Evolutionary conservation across 1,139 yeast species (phyloP).

Genomic region (Candida smagusa): DNA sequence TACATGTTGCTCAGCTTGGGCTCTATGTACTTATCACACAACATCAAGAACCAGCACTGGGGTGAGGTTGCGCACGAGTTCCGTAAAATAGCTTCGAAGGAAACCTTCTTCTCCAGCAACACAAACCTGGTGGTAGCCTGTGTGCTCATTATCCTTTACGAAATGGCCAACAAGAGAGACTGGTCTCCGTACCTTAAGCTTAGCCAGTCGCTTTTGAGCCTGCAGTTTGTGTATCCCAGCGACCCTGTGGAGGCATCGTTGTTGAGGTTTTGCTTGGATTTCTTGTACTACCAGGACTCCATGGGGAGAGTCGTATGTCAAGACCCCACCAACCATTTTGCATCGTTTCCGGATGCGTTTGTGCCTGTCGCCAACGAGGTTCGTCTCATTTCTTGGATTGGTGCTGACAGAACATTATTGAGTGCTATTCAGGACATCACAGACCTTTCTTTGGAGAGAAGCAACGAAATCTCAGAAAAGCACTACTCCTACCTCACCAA

Average conservation of each 20-base stretch:
- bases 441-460: conserved; percentile 31
- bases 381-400: conserved; percentile 21
- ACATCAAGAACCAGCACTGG: conserved; percentile 16
- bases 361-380: conserved; percentile 5
- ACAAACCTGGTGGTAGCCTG: conserved; percentile 22
- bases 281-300: conserved; percentile 29
- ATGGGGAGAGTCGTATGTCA: conserved; percentile 35
- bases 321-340: conserved; percentile 24
- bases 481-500: conserved; percentile 13
- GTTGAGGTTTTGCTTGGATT: conserved; percentile 25
- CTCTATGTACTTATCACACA: conserved; percentile 23
- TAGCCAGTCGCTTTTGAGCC: conserved; percentile 19
- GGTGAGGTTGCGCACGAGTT: conserved; percentile 15
- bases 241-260: conserved; percentile 21
- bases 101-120: conserved; percentile 8
- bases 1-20: conserved; percentile 26
- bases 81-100: conserved; percentile 16
- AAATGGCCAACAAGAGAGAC: conserved; percentile 25
- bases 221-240: conserved; percentile 13
- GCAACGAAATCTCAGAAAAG: conserved; percentile 13
- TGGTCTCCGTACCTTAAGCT: conserved; percentile 24
- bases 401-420: conserved; percentile 27
- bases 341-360: conserved; percentile 11
- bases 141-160: conserved; percentile 24
- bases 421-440: conserved; percentile 32